These are phyloP conservation scores for Malus domestica DNA, from an alignment of 306 rosid species.

Conservation along the genomic window DNA sequence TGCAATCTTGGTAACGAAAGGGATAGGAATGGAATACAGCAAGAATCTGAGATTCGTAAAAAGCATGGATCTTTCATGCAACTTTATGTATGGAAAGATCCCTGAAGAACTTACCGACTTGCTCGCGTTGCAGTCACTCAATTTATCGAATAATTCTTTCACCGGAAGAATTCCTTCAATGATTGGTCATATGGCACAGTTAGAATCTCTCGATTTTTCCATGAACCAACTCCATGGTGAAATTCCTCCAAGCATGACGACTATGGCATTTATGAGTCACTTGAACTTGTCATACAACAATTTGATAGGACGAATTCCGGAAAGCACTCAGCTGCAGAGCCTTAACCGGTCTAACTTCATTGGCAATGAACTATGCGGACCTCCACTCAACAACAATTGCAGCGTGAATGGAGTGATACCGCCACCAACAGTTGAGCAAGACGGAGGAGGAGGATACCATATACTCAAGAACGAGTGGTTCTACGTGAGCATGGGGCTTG, in stretches of 20 bases:
- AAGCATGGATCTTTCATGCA: slow-evolving; percentile 4
- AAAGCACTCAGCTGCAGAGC: slow-evolving; percentile 5
- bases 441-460: background rate
- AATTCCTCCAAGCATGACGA: background rate
- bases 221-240: slow-evolving; percentile 1
- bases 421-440: background rate
- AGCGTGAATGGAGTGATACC: background rate
- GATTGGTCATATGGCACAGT: background rate
- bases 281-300: slow-evolving; percentile 18
- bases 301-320: background rate
- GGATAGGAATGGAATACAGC: background rate
- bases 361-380: slow-evolving; percentile 2
- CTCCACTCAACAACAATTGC: background rate
- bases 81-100: background rate
- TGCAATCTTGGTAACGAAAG: background rate
- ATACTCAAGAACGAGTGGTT: background rate
- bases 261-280: background rate
- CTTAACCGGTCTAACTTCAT: background rate
- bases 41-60: background rate
- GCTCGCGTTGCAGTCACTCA: background rate
- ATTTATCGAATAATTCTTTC: background rate
- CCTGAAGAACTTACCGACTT: slow-evolving; percentile 2
- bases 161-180: background rate
- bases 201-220: slow-evolving; percentile 13
- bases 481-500: slow-evolving; percentile 8